Conservation (phyloP, 2,329 filamentous ascomycete genomes). For the Hypomyces rosellus region DNA sequence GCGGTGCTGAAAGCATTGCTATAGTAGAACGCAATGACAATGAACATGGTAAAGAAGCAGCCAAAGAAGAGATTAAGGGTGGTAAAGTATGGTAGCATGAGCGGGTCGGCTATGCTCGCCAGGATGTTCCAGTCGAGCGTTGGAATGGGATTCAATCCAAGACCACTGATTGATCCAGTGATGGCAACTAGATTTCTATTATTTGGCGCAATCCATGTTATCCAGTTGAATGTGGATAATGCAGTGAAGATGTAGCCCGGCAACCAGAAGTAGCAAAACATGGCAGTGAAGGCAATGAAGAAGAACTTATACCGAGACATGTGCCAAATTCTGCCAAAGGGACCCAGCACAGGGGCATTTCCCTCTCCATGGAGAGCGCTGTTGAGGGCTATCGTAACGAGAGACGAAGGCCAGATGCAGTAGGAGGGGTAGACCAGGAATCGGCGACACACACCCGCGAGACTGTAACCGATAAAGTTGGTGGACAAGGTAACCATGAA, state of each 20-base stretch:
- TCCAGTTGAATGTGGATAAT: slow-evolving; percentile 46
- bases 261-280: slow-evolving; percentile 50
- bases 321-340: slow-evolving; percentile 25
- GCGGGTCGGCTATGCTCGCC: slow-evolving; percentile 32
- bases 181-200: slow-evolving; percentile 34
- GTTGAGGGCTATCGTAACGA: slow-evolving; percentile 43
- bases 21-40: slow-evolving; percentile 38
- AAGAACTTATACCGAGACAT: slow-evolving; percentile 43
- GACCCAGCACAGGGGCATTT: slow-evolving; percentile 26
- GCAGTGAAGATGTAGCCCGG: slow-evolving; percentile 44
- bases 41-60: slow-evolving; percentile 28
- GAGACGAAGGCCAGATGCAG: slow-evolving; percentile 45
- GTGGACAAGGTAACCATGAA: slow-evolving; percentile 40
- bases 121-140: slow-evolving; percentile 37
- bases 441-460: slow-evolving; percentile 43
- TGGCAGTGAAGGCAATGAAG: slow-evolving; percentile 32
- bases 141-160: slow-evolving; percentile 30
- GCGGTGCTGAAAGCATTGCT: slow-evolving; percentile 37
- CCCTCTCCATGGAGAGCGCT: slow-evolving; percentile 37
- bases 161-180: slow-evolving; percentile 36
- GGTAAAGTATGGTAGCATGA: slow-evolving; percentile 33
- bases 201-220: slow-evolving; percentile 47
- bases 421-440: slow-evolving; percentile 48
- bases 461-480: slow-evolving; percentile 49
- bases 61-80: slow-evolving; percentile 32